Percentiles rank a stretch among this genome's conserved stretches.
phyloP scores from a whole-genome alignment of 805 yeast species.

The Candida nemodendra region DNA sequence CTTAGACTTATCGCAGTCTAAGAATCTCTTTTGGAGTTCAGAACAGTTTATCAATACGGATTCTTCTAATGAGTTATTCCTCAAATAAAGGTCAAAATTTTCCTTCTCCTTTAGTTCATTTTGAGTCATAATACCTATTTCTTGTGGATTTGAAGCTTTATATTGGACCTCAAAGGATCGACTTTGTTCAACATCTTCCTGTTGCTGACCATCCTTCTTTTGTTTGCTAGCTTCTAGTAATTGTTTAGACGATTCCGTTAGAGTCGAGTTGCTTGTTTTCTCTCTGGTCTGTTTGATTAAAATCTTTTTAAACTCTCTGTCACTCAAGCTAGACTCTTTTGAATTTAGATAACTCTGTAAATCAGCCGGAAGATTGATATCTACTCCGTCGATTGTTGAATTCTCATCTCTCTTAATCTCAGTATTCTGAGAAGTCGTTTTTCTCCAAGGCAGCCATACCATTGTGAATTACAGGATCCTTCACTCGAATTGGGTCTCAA shows the following conservation, averaged over 20 bases:
- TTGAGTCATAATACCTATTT: constrained; percentile 8
- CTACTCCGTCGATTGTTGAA: background rate
- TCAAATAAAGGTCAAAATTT: constrained; percentile 28
- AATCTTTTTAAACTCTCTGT: constrained; percentile 31
- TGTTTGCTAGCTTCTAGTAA: constrained; percentile 2
- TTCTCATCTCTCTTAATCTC: constrained; percentile 6
- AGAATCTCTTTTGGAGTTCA: constrained; percentile 30
- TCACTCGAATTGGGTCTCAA: too few species aligned
- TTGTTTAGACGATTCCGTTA: constrained; percentile 3
- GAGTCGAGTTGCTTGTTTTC: constrained; percentile 3
- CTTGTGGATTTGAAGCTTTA: constrained; percentile 9
- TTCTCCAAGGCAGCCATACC: constrained; percentile 16
- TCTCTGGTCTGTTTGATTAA: constrained; percentile 12
- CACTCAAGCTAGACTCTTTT: constrained; percentile 29
- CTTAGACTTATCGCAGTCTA: constrained; percentile 26
- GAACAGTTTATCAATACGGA: constrained; percentile 34
- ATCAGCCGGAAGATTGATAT: constrained; percentile 23
- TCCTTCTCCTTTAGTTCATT: constrained; percentile 13
- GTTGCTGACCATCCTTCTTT: background rate
- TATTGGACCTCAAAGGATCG: constrained; percentile 7
- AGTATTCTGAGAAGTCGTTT: constrained; percentile 5
- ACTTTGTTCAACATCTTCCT: background rate
- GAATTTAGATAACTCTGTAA: constrained; percentile 24
- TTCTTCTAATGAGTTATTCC: constrained; percentile 28
- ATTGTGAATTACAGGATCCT: constrained; percentile 6